phyloP scores from a whole-genome alignment of 2,329 filamentous ascomycete species.

The Leptosphaerulina australis region DNA sequence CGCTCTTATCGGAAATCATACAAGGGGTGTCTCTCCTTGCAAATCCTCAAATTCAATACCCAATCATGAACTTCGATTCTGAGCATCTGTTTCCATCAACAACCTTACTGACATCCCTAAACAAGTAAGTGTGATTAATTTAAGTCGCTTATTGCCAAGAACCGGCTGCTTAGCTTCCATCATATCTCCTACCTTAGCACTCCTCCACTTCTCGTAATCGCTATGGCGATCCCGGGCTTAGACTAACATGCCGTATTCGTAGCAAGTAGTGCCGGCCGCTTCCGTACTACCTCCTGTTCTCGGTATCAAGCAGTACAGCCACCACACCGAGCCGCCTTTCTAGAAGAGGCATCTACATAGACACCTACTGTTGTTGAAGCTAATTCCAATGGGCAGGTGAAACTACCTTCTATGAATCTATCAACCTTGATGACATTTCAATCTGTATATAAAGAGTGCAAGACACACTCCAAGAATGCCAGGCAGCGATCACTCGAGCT shows the following conservation, averaged over 20 bases:
- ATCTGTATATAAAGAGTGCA: constrained; percentile 41
- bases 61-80: constrained; percentile 28
- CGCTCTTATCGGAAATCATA: constrained; percentile 26
- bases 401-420: constrained; percentile 22
- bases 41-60: constrained; percentile 25
- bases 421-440: constrained; percentile 12
- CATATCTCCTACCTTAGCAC: constrained; percentile 15
- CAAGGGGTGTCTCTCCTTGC: constrained; percentile 23
- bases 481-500: constrained; percentile 40
- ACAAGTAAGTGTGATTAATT: constrained; percentile 41
- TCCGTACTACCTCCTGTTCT: constrained; percentile 42
- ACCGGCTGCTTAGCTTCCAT: constrained; percentile 24
- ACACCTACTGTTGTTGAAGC: constrained; percentile 18
- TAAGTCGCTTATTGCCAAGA: constrained; percentile 40
- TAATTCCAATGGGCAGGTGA: constrained; percentile 44
- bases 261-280: constrained; percentile 30
- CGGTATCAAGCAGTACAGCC: constrained; percentile 33
- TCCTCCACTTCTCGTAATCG: constrained; percentile 25
- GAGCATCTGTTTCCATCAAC: constrained; percentile 13
- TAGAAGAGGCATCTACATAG: constrained; percentile 26
- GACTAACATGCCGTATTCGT: constrained; percentile 32
- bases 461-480: constrained; percentile 18
- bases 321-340: constrained; percentile 34
- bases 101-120: constrained; percentile 39
- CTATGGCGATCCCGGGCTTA: constrained; percentile 22